Conservation (phyloP, 805 yeast species). For the Kodamaea fukazawae region DNA sequence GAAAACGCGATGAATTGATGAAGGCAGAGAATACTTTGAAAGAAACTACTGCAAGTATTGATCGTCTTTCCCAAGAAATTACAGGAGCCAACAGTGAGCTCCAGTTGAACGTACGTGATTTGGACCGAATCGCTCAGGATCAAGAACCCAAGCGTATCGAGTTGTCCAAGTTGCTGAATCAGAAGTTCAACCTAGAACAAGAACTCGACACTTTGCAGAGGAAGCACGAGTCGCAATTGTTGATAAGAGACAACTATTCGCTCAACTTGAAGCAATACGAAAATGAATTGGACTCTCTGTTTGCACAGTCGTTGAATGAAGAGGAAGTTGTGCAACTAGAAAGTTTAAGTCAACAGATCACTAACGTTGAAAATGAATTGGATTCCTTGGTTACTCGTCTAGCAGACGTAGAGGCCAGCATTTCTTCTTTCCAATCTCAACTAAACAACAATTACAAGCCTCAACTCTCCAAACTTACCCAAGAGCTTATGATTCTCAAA, state of each 20-base stretch:
- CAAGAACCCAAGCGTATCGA: slow-evolving; percentile 45
- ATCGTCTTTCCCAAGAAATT: slow-evolving; percentile 49
- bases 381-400: slow-evolving; percentile 39
- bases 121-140: slow-evolving; percentile 43
- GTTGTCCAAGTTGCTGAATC: slow-evolving; percentile 39
- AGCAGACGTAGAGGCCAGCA: slow-evolving; percentile 44
- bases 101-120: slow-evolving; percentile 29
- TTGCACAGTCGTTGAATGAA: slow-evolving; percentile 49
- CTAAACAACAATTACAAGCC: slow-evolving; percentile 58
- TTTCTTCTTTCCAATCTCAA: slow-evolving; percentile 52
- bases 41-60: slow-evolving; percentile 37
- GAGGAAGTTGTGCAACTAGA: slow-evolving; percentile 48
- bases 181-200: slow-evolving; percentile 43
- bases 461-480: slow-evolving; percentile 25
- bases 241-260: slow-evolving; percentile 30
- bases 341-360: slow-evolving; percentile 32
- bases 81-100: slow-evolving; percentile 48
- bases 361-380: slow-evolving; percentile 39
- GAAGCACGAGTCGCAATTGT: slow-evolving; percentile 33
- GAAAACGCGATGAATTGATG: slow-evolving; percentile 49
- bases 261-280: slow-evolving; percentile 43
- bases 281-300: slow-evolving; percentile 52
- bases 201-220: slow-evolving; percentile 34
- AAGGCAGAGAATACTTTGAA: slow-evolving; percentile 37
- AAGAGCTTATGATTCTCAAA: slow-evolving; percentile 6